A percentile compares a stretch with the other conserved stretches of the same genome.
Conservation (phyloP, 345 rosid species). For the Kandelia obovata region DNA sequence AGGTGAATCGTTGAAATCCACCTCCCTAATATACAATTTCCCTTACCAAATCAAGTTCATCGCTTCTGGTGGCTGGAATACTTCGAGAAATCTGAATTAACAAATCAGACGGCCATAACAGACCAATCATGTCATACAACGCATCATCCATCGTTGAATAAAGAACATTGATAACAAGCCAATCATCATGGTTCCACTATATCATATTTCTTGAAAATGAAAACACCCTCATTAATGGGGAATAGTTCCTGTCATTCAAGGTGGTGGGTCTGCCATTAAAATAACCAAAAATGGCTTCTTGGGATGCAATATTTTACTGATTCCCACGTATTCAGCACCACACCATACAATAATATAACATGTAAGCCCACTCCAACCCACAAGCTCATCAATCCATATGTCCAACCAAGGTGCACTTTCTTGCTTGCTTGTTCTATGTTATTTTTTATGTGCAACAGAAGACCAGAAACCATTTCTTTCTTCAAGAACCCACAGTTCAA, state of each 20-base stretch:
- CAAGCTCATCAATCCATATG: conserved; percentile 13
- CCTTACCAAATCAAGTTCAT: background rate
- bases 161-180: background rate
- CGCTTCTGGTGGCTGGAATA: background rate
- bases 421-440: background rate
- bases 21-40: too few species aligned
- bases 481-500: background rate
- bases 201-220: background rate
- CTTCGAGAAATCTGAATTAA: background rate
- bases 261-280: background rate
- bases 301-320: background rate
- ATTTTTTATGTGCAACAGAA: background rate
- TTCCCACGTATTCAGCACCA: conserved; percentile 13
- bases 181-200: background rate
- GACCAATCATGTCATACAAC: background rate
- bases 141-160: too few species aligned
- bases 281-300: background rate
- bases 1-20: too few species aligned
- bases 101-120: background rate
- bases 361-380: background rate
- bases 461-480: background rate
- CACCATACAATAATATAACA: background rate
- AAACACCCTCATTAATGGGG: background rate
- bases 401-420: conserved; percentile 17
- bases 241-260: background rate